These are phyloP conservation scores for Coprinopsis marcescibilis DNA, from an alignment of 768 basidiomycete species.

Conservation along the genomic window DNA sequence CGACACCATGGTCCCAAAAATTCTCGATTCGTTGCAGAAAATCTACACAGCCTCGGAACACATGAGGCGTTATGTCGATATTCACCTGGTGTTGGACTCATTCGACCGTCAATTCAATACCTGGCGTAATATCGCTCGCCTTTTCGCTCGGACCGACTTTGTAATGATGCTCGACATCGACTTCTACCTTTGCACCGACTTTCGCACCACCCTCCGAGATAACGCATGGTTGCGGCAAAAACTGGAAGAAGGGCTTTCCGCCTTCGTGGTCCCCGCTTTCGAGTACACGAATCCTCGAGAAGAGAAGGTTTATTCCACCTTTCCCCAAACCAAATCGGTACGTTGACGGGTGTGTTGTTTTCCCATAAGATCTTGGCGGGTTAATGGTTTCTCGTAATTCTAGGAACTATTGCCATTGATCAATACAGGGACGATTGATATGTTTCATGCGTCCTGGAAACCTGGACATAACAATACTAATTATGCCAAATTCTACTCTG, in stretches of 20 bases:
- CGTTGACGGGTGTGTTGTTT: constrained; percentile 11
- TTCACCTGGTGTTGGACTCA: constrained; percentile 79
- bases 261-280: constrained; percentile 82
- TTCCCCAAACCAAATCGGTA: constrained; percentile 69
- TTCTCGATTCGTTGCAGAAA: constrained; percentile 57
- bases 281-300: constrained; percentile 67
- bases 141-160: constrained; percentile 78
- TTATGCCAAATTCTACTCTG: constrained; percentile 60
- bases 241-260: constrained; percentile 55
- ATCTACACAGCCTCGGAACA: constrained; percentile 62
- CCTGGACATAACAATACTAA: constrained; percentile 81
- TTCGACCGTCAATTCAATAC: constrained; percentile 85
- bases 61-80: constrained; percentile 70
- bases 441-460: constrained; percentile 76
- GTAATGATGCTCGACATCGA: constrained; percentile 93
- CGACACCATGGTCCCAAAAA: constrained; percentile 34
- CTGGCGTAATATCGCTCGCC: constrained; percentile 82
- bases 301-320: constrained; percentile 49
- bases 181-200: constrained; percentile 80
- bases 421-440: constrained; percentile 47
- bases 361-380: neutral
- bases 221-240: constrained; percentile 35
- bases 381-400: neutral
- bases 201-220: constrained; percentile 50
- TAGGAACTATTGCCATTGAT: constrained; percentile 59